Base-by-base conservation (phyloP, 192 early-diverging fungal genomes). In the Dissophora globulifera region DNA sequence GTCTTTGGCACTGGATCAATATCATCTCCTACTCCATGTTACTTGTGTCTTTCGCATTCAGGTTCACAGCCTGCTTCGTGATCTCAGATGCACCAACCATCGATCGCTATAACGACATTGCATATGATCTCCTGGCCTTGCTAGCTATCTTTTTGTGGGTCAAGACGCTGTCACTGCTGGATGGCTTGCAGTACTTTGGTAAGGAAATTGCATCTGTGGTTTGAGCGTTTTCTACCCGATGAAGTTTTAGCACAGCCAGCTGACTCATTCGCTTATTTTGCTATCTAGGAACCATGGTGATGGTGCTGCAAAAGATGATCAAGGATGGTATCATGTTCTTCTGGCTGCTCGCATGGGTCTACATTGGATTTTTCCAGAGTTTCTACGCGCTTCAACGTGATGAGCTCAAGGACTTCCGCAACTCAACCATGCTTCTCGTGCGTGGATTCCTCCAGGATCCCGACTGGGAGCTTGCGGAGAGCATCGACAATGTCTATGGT, bases 261-360 rank as follows among this genome's bases (percentile, higher is more conserved):
- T n/a, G n/a, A n/a, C n/a, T n/a, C n/a, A n/a, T 13, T 29, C 1
- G 49, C 25, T 1, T 15, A 2, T 4, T 9, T 27, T 27, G n/a
- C 6, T 29, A 1, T 22, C 29, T 58, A 70, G 79, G 79, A 53
- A 80, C 79, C 1, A 80, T 80, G 79, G 42, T 72, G 47, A 72
- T 80, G 69, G 69, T 80, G 13, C 50, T 80, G 31, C 69, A 80
- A 59, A 80, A 67, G 32, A 80, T 80, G 79, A 31, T 80, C 41
- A 70, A 72, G 70, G 79, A 80, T 23, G 79, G 79, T 25, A 67
- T 80, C 41, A 70, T 80, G 79, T 80, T 80, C 55, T 80, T 80
- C 30, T 80, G 69, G 69, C 51, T 80, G 9, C 51, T 72, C 31
- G 59, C 79, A 16, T 80, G 79, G 79, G 64, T 80, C n/a, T 80